These are phyloP conservation scores for Aspergillus versicolor DNA, from an alignment of 2,329 filamentous ascomycete species.

Conservation along the genomic window DNA sequence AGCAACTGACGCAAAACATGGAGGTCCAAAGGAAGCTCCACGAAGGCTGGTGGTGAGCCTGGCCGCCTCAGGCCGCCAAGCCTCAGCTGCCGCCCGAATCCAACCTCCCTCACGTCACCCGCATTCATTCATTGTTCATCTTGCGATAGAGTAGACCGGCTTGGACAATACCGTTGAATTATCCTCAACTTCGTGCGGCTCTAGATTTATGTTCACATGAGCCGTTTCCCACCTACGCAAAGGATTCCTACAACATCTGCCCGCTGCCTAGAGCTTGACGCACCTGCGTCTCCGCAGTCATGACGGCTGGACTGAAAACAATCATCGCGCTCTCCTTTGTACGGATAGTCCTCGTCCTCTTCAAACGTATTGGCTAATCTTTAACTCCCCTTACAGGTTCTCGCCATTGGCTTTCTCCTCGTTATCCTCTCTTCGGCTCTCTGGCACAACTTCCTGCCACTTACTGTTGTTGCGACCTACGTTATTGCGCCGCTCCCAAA, in stretches of 20 bases:
- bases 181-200: neutral
- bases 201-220: neutral
- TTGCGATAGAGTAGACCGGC: neutral
- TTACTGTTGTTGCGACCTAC: slow-evolving; percentile 95
- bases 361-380: neutral
- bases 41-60: slow-evolving; percentile 10
- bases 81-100: slow-evolving; percentile 17
- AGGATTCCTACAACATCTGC: slow-evolving; percentile 1
- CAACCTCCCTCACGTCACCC: slow-evolving; percentile 29
- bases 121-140: slow-evolving; percentile 1
- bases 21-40: slow-evolving; percentile 5
- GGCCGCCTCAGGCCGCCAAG: slow-evolving; percentile 20
- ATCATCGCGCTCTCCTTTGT: slow-evolving; percentile 99
- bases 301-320: slow-evolving; percentile 90
- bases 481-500: slow-evolving; percentile 91
- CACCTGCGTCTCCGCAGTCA: slow-evolving; percentile 35
- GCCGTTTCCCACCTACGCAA: neutral
- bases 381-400: slow-evolving; percentile 57
- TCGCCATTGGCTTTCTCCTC: slow-evolving; percentile 97
- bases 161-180: neutral
- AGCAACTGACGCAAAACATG: slow-evolving; percentile 31
- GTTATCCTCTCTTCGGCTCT: slow-evolving; percentile 97
- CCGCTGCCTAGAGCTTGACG: slow-evolving; percentile 18
- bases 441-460: slow-evolving; percentile 90
- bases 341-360: slow-evolving; percentile 33